Evolutionary conservation across 1,139 yeast species (phyloP).

Genomic region (Yamadazyma spencermartinsiae): DNA sequence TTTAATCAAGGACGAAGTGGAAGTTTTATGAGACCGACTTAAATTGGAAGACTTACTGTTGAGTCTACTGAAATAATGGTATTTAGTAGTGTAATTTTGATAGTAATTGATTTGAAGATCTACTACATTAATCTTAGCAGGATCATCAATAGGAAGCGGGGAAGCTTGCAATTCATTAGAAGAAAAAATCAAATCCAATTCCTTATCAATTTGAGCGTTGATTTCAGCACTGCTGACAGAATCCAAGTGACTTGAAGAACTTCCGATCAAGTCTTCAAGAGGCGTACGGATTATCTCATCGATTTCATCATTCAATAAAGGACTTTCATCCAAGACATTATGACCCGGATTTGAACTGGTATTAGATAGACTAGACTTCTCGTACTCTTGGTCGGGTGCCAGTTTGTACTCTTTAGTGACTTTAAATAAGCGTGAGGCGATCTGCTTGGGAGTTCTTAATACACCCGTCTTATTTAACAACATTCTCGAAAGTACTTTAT

Average conservation of each 20-base stretch:
- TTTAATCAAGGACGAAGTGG: conserved; percentile 5
- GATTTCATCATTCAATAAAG: conserved; percentile 21
- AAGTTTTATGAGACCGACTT: not conserved
- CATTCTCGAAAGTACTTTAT: conserved; percentile 45
- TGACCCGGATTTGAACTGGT: not conserved
- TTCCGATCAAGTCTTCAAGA: conserved; percentile 23
- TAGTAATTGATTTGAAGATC: conserved; percentile 14
- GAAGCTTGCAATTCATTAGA: conserved; percentile 24
- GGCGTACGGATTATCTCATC: conserved; percentile 28
- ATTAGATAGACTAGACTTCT: not conserved
- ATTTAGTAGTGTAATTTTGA: conserved; percentile 6
- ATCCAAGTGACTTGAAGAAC: conserved; percentile 15
- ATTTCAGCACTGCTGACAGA: conserved; percentile 21
- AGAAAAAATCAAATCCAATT: conserved; percentile 27
- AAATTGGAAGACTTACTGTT: not conserved
- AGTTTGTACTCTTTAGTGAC: conserved; percentile 19
- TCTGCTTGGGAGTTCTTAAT: conserved; percentile 41
- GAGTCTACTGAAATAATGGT: conserved; percentile 17
- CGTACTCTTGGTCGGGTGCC: conserved; percentile 8
- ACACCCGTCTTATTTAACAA: conserved; percentile 38
- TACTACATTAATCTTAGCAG: conserved; percentile 4
- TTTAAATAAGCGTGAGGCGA: conserved; percentile 35
- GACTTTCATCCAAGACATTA: conserved; percentile 12
- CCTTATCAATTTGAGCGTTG: conserved; percentile 25
- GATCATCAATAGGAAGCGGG: conserved; percentile 9